These are phyloP conservation scores for Coleophoma cylindrospora DNA, from an alignment of 2,329 filamentous ascomycete genomes.

Conservation along the genomic window DNA sequence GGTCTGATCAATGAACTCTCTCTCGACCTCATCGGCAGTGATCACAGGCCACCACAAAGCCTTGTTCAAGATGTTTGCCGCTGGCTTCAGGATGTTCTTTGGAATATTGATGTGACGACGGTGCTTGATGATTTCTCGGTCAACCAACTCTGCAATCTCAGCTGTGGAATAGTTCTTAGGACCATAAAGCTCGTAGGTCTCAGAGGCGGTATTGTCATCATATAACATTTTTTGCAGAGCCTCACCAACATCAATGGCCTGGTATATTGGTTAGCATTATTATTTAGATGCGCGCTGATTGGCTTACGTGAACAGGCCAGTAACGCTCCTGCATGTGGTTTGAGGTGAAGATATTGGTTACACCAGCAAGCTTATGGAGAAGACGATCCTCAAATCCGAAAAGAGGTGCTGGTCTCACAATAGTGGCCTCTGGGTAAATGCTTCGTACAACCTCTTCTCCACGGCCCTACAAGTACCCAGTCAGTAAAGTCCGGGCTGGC, in stretches of 20 bases:
- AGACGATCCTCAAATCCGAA: slow-evolving; percentile 95
- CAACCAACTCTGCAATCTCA: slow-evolving; percentile 82
- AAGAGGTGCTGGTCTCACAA: slow-evolving; percentile 88
- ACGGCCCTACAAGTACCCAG: slow-evolving; percentile 47
- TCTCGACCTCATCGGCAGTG: slow-evolving; percentile 81
- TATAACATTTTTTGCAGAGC: slow-evolving; percentile 87
- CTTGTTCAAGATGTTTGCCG: slow-evolving; percentile 72
- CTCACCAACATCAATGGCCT: slow-evolving; percentile 85
- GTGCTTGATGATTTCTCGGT: slow-evolving; percentile 87
- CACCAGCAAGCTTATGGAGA: slow-evolving; percentile 76
- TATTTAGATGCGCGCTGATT: background rate
- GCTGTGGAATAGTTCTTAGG: slow-evolving; percentile 87
- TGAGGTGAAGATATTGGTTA: slow-evolving; percentile 77
- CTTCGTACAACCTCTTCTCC: slow-evolving; percentile 79
- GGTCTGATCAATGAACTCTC: slow-evolving; percentile 87
- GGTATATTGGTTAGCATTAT: slow-evolving; percentile 6
- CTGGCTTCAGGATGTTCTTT: slow-evolving; percentile 71
- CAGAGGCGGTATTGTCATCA: slow-evolving; percentile 82
- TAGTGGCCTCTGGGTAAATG: slow-evolving; percentile 95
- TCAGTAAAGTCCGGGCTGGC: background rate
- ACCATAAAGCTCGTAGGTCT: slow-evolving; percentile 93
- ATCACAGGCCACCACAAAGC: slow-evolving; percentile 83
- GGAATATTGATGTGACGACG: slow-evolving; percentile 89
- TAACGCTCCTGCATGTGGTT: slow-evolving; percentile 93
- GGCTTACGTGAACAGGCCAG: slow-evolving; percentile 79